A percentile compares a stretch with the other conserved stretches of the same genome.
These are phyloP conservation scores for Noccaea caerulescens DNA, from an alignment of 345 rosid genomes.

Conservation along the genomic window DNA sequence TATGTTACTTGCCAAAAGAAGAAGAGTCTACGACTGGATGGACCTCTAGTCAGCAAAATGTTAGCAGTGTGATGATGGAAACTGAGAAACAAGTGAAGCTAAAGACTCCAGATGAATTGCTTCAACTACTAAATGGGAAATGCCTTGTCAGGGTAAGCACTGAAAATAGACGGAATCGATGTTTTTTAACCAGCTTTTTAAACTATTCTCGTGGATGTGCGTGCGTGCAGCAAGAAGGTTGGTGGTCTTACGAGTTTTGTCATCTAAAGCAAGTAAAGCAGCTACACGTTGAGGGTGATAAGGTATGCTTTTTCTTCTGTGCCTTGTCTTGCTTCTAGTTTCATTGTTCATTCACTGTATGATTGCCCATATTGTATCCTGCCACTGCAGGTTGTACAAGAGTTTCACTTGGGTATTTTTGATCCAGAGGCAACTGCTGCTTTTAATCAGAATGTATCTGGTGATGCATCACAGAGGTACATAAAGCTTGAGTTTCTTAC, in stretches of 20 bases:
- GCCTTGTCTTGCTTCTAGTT: not conserved
- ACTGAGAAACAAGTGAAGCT: conserved; percentile 66
- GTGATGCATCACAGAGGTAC: conserved; percentile 84
- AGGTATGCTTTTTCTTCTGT: conserved; percentile 48
- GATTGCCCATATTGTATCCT: conserved; percentile 5
- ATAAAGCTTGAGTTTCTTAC: conserved; percentile 1
- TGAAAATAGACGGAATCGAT: too few species aligned
- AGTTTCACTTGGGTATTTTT: conserved; percentile 75
- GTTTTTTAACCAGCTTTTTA: too few species aligned
- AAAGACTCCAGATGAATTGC: conserved; percentile 91
- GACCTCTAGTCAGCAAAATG: conserved; percentile 55
- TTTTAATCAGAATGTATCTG: conserved; percentile 74
- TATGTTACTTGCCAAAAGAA: conserved; percentile 85
- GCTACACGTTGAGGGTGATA: conserved; percentile 70
- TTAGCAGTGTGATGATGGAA: conserved; percentile 80
- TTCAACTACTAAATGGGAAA: conserved; percentile 61
- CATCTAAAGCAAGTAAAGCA: conserved; percentile 61
- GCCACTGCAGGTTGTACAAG: conserved; percentile 70
- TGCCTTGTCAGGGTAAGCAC: conserved; percentile 67
- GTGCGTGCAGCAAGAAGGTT: conserved; percentile 94
- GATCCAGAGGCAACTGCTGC: conserved; percentile 81
- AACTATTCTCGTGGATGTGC: not conserved
- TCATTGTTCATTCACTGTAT: not conserved
- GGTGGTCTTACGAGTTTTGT: conserved; percentile 99
- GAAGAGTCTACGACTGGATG: conserved; percentile 61